These are phyloP conservation scores for Candida easanensis DNA, from an alignment of 805 yeast species.

Conservation along the genomic window DNA sequence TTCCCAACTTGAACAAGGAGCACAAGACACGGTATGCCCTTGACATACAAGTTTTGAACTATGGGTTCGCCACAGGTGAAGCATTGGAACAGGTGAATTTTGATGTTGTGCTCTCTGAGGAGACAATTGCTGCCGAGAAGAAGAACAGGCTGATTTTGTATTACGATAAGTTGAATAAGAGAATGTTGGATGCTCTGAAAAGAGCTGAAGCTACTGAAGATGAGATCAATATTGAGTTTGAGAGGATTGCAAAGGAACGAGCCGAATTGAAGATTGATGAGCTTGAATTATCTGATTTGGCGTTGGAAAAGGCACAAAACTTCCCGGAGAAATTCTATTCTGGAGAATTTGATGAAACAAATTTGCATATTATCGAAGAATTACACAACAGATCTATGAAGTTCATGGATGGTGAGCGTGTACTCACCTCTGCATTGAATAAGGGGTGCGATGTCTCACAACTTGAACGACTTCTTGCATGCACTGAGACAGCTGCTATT, in stretches of 20 bases:
- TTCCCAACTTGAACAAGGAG: conserved; percentile 1
- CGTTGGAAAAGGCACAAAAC: conserved; percentile 15
- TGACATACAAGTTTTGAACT: conserved; percentile 16
- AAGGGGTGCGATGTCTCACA: not conserved
- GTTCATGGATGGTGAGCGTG: conserved; percentile 10
- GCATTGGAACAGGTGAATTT: conserved; percentile 24
- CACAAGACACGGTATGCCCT: conserved; percentile 16
- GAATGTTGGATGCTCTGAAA: conserved; percentile 13
- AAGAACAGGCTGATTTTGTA: conserved; percentile 16
- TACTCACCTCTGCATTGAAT: conserved; percentile 10
- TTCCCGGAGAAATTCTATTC: conserved; percentile 18
- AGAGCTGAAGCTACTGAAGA: conserved; percentile 14
- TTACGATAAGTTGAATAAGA: conserved; percentile 18
- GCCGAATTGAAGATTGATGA: conserved; percentile 7
- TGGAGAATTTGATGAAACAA: conserved; percentile 9
- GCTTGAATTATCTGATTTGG: conserved; percentile 13
- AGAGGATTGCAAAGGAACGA: conserved; percentile 21
- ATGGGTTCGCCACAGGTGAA: conserved; percentile 25
- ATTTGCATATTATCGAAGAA: conserved; percentile 4
- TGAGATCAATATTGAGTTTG: conserved; percentile 17
- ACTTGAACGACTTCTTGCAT: conserved; percentile 8
- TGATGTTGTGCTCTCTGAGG: conserved; percentile 27
- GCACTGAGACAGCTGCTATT: conserved; percentile 9
- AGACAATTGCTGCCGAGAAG: conserved; percentile 14
- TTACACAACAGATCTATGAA: conserved; percentile 10